Percentiles rank a stretch among this genome's conserved stretches.
Evolutionary conservation across 345 rosid genomes (phyloP).

Genomic region (Physaria fendleri): DNA sequence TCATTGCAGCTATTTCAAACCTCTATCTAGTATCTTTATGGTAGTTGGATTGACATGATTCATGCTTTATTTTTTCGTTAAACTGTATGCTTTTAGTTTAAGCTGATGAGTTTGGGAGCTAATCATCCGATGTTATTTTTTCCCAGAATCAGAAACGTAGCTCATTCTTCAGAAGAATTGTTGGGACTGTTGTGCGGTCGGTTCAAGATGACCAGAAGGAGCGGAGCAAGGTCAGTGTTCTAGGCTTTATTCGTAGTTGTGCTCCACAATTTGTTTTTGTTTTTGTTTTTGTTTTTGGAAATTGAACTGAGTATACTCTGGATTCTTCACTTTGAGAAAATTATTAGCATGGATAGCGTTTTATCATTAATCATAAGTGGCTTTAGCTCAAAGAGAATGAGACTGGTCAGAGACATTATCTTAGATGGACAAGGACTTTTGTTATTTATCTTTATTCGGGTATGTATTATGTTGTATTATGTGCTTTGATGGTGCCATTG

Average conservation of each 20-base stretch:
- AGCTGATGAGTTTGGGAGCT: not conserved
- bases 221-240: conserved; percentile 72
- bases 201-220: conserved; percentile 92
- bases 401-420: not conserved
- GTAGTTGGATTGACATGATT: too few species aligned
- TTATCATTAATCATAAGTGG: not conserved
- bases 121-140: not conserved
- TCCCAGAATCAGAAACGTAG: conserved; percentile 60
- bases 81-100: not conserved
- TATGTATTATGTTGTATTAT: not conserved
- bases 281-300: not conserved
- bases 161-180: conserved; percentile 76
- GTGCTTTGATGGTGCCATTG: not conserved
- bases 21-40: conserved; percentile 1
- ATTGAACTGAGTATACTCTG: not conserved
- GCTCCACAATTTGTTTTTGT: not conserved
- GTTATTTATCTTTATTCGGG: not conserved
- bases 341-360: not conserved
- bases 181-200: conserved; percentile 81
- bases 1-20: not conserved
- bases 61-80: not conserved
- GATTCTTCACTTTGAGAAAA: not conserved
- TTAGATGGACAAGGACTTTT: not conserved
- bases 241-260: not conserved
- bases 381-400: not conserved